A percentile compares a stretch with the other conserved stretches of the same genome.
Evolutionary conservation across 441 rosid genomes (phyloP).

Genomic region (Populus trichocarpa): DNA sequence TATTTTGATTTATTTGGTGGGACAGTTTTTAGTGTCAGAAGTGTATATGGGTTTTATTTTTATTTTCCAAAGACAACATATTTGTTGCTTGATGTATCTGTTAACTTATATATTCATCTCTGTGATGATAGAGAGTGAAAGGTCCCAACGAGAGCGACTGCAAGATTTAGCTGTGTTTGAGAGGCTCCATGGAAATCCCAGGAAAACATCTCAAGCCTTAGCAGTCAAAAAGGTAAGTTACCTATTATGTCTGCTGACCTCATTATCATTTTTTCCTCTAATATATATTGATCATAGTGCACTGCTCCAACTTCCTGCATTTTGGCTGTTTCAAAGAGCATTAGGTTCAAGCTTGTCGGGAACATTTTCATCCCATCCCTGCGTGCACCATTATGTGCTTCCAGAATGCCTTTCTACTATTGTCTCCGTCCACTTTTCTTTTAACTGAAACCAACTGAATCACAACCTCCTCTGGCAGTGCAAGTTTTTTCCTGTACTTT

Average conservation of each 20-base stretch:
- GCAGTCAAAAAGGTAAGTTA: slow-evolving; percentile 81
- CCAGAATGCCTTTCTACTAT: neutral
- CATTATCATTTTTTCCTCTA: neutral
- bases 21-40: neutral
- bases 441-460: neutral
- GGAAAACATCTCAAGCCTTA: slow-evolving; percentile 58
- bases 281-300: neutral
- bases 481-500: neutral
- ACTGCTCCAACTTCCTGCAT: neutral
- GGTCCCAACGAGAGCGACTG: slow-evolving; percentile 64
- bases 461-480: neutral
- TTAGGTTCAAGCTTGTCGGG: neutral
- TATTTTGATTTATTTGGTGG: neutral
- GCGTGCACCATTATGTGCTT: neutral
- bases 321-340: neutral
- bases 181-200: slow-evolving; percentile 73
- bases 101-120: slow-evolving; percentile 9
- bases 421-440: neutral
- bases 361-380: neutral
- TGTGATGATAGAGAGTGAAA: slow-evolving; percentile 55
- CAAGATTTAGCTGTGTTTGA: slow-evolving; percentile 78
- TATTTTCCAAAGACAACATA: neutral
- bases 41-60: neutral
- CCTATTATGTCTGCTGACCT: neutral
- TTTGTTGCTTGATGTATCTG: neutral